Conservation (phyloP, 1,284 basidiomycete species). For the Boletus hoseneyae region DNA sequence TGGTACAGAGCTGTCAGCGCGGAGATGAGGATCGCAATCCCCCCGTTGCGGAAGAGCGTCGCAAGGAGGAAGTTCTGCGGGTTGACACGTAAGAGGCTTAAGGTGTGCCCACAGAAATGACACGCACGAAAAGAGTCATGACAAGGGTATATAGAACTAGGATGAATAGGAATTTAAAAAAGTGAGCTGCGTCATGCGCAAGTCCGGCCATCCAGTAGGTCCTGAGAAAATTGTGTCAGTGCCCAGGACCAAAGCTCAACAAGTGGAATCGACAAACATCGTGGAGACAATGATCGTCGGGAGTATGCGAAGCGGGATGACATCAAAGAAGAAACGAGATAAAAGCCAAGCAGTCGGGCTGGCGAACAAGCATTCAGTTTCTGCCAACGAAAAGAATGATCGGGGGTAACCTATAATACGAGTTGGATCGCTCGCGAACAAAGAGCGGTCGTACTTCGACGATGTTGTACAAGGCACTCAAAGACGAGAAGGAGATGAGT, state of each 20-base stretch:
- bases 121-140: constrained; percentile 79
- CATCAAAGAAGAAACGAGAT: constrained; percentile 81
- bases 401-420: constrained; percentile 67
- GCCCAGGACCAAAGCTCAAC: constrained; percentile 1
- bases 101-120: constrained; percentile 9
- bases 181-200: constrained; percentile 59
- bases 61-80: constrained; percentile 85
- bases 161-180: constrained; percentile 83
- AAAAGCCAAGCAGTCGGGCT: constrained; percentile 85
- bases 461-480: constrained; percentile 85
- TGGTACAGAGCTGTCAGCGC: constrained; percentile 75
- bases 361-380: constrained; percentile 12
- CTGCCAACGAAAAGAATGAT: neutral
- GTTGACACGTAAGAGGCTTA: neutral
- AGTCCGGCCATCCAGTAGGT: constrained; percentile 94
- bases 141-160: constrained; percentile 73
- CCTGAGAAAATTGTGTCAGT: constrained; percentile 36
- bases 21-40: constrained; percentile 82
- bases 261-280: constrained; percentile 48
- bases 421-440: constrained; percentile 78
- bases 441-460: constrained; percentile 80
- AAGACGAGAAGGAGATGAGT: constrained; percentile 81
- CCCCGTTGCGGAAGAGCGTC: constrained; percentile 76
- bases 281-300: constrained; percentile 81
- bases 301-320: constrained; percentile 78